Percentiles rank a stretch among this genome's conserved stretches.
Conservation (phyloP, 306 rosid species). For the Inga laurina region DNA sequence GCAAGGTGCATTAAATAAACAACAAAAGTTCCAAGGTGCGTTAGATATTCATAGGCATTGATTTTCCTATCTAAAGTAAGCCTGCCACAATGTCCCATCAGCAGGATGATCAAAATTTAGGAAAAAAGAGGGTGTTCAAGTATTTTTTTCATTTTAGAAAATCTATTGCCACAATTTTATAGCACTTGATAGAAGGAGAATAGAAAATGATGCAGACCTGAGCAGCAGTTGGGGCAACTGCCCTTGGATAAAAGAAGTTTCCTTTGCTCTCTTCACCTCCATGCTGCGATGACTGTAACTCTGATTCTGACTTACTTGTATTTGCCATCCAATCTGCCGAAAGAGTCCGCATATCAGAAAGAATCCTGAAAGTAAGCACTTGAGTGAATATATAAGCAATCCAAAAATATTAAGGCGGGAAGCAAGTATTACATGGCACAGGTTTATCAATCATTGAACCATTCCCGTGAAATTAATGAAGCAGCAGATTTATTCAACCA, state of each 20-base stretch:
- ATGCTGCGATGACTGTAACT: slow-evolving; percentile 75
- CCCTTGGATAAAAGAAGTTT: slow-evolving; percentile 82
- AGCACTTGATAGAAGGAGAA: slow-evolving; percentile 16
- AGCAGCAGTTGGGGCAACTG: slow-evolving; percentile 96
- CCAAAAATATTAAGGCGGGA: slow-evolving; percentile 5
- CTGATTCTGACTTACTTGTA: slow-evolving; percentile 83
- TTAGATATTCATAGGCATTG: neutral
- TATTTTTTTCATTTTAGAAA: neutral
- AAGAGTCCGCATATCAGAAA: slow-evolving; percentile 98
- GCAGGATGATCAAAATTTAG: neutral
- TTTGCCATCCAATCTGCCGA: slow-evolving; percentile 99
- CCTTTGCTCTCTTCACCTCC: slow-evolving; percentile 94
- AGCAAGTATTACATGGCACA: neutral
- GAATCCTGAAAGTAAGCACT: slow-evolving; percentile 74
- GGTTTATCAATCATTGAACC: neutral
- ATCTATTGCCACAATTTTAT: slow-evolving; percentile 11
- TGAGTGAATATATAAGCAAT: slow-evolving; percentile 34
- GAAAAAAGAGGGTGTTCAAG: neutral
- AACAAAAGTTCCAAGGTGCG: neutral
- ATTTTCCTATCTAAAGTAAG: neutral
- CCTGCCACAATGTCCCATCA: neutral
- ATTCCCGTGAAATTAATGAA: neutral
- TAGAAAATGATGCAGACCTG: slow-evolving; percentile 61
- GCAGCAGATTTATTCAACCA: neutral
- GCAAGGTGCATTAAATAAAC: neutral